Evolutionary conservation across 2,329 filamentous ascomycete genomes (phyloP).

Genomic region (Chaetothyriales sp.): DNA sequence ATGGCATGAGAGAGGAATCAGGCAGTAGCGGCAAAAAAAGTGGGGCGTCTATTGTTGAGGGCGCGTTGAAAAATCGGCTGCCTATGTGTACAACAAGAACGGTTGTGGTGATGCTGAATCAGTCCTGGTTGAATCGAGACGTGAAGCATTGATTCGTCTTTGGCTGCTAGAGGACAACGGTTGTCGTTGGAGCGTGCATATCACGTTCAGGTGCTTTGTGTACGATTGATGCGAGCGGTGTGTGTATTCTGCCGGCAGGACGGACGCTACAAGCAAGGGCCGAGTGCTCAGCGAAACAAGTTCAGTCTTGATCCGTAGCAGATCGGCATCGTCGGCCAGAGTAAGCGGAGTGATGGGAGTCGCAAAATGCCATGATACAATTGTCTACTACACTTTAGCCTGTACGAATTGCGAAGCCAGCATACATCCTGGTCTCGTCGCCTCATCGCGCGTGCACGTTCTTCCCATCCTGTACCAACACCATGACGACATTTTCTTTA

Average conservation of each 20-base stretch:
- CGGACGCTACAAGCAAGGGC: not conserved
- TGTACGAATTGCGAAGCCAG: too few species aligned
- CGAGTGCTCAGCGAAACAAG: not conserved
- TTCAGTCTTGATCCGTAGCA: too few species aligned
- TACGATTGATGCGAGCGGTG: not conserved
- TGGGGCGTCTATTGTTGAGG: not conserved
- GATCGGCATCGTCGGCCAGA: not conserved
- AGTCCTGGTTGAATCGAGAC: not conserved
- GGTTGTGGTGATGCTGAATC: not conserved
- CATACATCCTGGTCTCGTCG: too few species aligned
- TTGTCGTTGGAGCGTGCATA: not conserved
- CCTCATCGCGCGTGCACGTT: too few species aligned
- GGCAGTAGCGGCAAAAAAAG: not conserved
- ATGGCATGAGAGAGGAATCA: constrained; percentile 15
- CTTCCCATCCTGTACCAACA: too few species aligned
- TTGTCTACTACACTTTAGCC: not conserved
- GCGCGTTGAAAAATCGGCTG: not conserved
- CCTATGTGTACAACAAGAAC: not conserved
- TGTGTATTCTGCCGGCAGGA: not conserved
- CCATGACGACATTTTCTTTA: too few species aligned
- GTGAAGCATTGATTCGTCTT: not conserved
- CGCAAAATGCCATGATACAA: not conserved
- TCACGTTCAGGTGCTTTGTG: not conserved
- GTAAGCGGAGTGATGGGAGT: not conserved
- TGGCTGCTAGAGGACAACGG: not conserved